Percentiles rank a stretch among this genome's conserved stretches.
These are phyloP conservation scores for Aureobasidium sp. DNA, from an alignment of 2,329 filamentous ascomycete species.

Conservation along the genomic window DNA sequence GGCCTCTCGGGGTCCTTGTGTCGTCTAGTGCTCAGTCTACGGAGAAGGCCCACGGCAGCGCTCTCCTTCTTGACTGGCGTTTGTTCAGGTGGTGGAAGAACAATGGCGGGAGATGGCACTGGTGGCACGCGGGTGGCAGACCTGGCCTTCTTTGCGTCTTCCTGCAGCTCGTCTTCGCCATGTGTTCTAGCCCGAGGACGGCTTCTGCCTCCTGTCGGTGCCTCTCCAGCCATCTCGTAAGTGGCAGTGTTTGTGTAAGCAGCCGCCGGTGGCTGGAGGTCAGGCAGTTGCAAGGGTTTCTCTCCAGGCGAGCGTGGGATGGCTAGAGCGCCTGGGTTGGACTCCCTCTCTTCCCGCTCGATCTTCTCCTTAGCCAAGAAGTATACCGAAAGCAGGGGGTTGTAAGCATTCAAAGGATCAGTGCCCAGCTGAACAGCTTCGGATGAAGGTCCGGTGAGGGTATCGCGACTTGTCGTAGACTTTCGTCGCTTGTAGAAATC, in stretches of 20 bases:
- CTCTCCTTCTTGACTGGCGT: constrained; percentile 74
- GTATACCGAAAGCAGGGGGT: constrained; percentile 87
- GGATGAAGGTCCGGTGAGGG: constrained; percentile 71
- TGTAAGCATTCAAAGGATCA: constrained; percentile 89
- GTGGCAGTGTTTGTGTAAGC: constrained; percentile 80
- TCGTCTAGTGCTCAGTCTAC: constrained; percentile 84
- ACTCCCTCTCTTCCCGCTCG: constrained; percentile 62
- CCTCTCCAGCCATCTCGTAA: constrained; percentile 87
- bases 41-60: constrained; percentile 72
- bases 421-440: constrained; percentile 76
- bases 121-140: constrained; percentile 51
- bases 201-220: constrained; percentile 73
- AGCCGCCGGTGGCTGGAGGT: constrained; percentile 72
- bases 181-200: constrained; percentile 85
- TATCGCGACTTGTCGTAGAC: constrained; percentile 82
- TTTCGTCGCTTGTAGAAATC: constrained; percentile 96
- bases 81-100: constrained; percentile 32
- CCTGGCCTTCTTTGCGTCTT: constrained; percentile 59
- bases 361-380: constrained; percentile 94
- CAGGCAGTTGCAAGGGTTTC: constrained; percentile 57
- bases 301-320: constrained; percentile 53
- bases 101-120: constrained; percentile 37
- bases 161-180: constrained; percentile 82
- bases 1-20: constrained; percentile 54
- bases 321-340: constrained; percentile 52